phyloP scores from a whole-genome alignment of 495 filamentous ascomycete species.

The Podospora fimiseda region DNA sequence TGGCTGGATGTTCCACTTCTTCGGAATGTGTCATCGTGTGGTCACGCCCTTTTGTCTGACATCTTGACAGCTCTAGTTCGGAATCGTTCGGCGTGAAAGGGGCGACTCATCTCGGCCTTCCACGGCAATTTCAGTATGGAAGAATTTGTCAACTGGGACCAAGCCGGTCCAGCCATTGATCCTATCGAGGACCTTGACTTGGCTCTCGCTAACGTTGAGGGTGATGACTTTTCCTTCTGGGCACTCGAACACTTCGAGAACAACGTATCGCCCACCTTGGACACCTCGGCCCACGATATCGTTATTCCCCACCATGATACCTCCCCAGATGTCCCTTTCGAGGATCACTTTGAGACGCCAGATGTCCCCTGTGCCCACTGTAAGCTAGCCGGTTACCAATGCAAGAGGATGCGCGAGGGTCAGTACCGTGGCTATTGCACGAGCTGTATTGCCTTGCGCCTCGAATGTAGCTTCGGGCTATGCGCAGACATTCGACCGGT shows the following conservation, averaged over 20 bases:
- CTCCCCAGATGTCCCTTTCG: conserved; percentile 14
- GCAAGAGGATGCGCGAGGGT: conserved; percentile 66
- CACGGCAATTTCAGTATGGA: conserved; percentile 28
- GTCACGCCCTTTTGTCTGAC: conserved; percentile 14
- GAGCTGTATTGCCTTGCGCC: conserved; percentile 68
- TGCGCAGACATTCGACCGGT: conserved; percentile 27
- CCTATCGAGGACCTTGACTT: conserved; percentile 35
- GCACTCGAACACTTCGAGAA: conserved; percentile 42
- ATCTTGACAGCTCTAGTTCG: conserved; percentile 2
- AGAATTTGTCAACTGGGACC: conserved; percentile 45
- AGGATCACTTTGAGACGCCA: conserved; percentile 34
- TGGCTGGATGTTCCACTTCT: not conserved
- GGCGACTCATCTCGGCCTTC: conserved; percentile 11
- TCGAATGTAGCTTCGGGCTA: conserved; percentile 61
- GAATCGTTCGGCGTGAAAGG: not conserved
- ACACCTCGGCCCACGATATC: conserved; percentile 9
- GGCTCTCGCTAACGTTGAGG: conserved; percentile 38
- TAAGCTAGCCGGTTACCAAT: conserved; percentile 59
- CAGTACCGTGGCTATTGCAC: conserved; percentile 64
- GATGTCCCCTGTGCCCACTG: conserved; percentile 65
- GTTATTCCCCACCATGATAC: conserved; percentile 11
- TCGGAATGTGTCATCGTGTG: not conserved
- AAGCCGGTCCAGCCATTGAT: conserved; percentile 25
- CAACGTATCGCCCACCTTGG: conserved; percentile 20
- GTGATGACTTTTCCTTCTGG: conserved; percentile 46